phyloP scores from a whole-genome alignment of 345 rosid species.

The Lumnitzera littorea region DNA sequence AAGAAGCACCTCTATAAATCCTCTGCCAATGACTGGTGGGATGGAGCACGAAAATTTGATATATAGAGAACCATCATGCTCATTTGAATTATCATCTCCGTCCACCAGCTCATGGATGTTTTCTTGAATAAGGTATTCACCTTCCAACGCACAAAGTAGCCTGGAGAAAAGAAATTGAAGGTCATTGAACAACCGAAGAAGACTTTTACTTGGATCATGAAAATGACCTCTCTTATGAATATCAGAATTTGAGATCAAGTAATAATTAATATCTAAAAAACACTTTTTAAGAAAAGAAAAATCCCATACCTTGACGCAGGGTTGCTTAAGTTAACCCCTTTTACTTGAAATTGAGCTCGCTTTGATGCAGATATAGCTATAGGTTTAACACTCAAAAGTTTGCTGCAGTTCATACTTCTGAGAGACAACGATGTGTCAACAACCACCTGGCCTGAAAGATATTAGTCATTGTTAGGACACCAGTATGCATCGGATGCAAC shows the following conservation, averaged over 20 bases:
- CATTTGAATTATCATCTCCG: conserved; percentile 31
- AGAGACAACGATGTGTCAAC: conserved; percentile 61
- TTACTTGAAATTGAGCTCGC: conserved; percentile 55
- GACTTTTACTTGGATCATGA: not conserved
- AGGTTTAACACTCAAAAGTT: conserved; percentile 64
- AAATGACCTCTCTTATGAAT: too few relatives aligned
- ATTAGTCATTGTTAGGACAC: conserved; percentile 11
- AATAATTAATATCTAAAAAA: conserved; percentile 5
- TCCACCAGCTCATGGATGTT: conserved; percentile 35
- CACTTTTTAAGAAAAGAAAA: conserved; percentile 3
- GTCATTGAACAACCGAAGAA: not conserved
- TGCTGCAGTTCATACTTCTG: conserved; percentile 45
- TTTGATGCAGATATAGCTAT: conserved; percentile 63
- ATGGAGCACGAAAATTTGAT: conserved; percentile 62
- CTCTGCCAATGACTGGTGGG: conserved; percentile 63
- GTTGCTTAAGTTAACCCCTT: conserved; percentile 69
- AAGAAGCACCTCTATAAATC: conserved; percentile 81
- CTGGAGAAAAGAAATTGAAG: conserved; percentile 27
- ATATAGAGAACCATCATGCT: conserved; percentile 48
- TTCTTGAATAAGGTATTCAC: conserved; percentile 72
- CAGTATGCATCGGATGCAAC: too few relatives aligned
- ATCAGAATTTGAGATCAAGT: too few relatives aligned
- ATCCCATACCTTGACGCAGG: conserved; percentile 58
- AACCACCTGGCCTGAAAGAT: conserved; percentile 73
- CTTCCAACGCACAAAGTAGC: conserved; percentile 87